Evolutionary conservation across 768 basidiomycete genomes (phyloP).

Genomic region (Lentinus brumalis): DNA sequence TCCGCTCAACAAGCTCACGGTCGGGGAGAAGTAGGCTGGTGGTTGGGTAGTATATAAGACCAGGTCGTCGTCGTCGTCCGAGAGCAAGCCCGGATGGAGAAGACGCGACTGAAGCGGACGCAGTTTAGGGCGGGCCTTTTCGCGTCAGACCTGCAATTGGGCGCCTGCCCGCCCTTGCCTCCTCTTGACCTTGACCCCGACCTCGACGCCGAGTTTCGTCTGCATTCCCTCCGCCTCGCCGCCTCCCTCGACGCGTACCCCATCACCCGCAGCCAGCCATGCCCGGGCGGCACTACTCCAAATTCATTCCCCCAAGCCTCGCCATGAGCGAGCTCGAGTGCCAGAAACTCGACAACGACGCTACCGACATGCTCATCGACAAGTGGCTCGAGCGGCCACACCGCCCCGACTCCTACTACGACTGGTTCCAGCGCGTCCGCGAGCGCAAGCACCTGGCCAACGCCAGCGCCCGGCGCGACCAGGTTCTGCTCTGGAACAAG

Average conservation of each 20-base stretch:
- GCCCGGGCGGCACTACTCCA: constrained; percentile 49
- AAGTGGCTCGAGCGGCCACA: constrained; percentile 72
- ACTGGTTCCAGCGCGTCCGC: constrained; percentile 73
- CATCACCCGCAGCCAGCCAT: constrained; percentile 4
- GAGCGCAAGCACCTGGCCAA: constrained; percentile 63
- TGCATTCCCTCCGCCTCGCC: background rate
- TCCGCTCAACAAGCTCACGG: background rate
- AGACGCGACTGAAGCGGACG: background rate
- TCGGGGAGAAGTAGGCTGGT: background rate
- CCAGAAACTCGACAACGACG: constrained; percentile 75
- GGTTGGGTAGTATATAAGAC: background rate
- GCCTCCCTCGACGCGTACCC: background rate
- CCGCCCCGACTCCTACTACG: constrained; percentile 72
- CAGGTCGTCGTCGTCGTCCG: background rate
- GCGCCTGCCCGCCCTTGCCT: constrained; percentile 4
- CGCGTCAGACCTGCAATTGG: constrained; percentile 14
- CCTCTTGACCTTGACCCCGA: background rate
- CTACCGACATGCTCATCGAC: constrained; percentile 79
- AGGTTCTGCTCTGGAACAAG: constrained; percentile 55
- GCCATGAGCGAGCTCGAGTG: constrained; percentile 79
- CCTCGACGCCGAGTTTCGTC: background rate
- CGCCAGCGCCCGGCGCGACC: constrained; percentile 42
- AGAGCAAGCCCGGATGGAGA: background rate
- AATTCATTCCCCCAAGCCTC: constrained; percentile 64
- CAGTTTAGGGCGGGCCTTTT: constrained; percentile 25